Conservation (phyloP, 1,284 basidiomycete species). For the Vanrija sp. region DNA sequence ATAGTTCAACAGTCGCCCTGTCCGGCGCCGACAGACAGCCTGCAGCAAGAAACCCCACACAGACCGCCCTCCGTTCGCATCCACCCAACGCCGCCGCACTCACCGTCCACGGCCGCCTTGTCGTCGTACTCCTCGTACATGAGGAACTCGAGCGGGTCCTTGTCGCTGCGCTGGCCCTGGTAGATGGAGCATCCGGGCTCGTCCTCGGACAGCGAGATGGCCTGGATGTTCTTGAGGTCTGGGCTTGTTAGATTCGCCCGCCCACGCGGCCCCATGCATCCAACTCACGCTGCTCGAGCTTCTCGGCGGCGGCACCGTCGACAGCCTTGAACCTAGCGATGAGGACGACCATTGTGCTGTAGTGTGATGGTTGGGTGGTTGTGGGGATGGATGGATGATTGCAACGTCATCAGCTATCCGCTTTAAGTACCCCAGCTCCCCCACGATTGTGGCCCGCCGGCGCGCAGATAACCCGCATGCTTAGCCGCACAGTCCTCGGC, state of each 20-base stretch:
- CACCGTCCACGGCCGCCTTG: slow-evolving; percentile 9
- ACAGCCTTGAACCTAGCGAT: slow-evolving; percentile 4
- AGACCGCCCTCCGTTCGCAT: background rate
- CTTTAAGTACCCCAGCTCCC: too few relatives aligned
- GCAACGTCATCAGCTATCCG: too few relatives aligned
- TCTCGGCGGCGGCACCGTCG: slow-evolving; percentile 6
- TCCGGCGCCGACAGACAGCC: background rate
- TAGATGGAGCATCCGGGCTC: slow-evolving; percentile 11
- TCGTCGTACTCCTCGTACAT: slow-evolving; percentile 16
- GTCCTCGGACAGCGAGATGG: slow-evolving; percentile 2
- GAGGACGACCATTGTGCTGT: slow-evolving; percentile 9
- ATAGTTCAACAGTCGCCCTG: too few relatives aligned
- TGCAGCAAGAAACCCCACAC: too few relatives aligned
- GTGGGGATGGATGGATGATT: too few relatives aligned
- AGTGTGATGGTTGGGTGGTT: background rate
- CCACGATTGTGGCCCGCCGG: too few relatives aligned
- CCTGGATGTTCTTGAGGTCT: slow-evolving; percentile 13
- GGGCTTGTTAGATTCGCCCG: too few relatives aligned
- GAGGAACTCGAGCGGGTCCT: slow-evolving; percentile 12
- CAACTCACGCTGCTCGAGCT: slow-evolving; percentile 10
- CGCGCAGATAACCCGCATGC: too few relatives aligned
- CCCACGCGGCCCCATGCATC: too few relatives aligned
- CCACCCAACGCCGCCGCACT: background rate
- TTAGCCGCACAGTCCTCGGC: too few relatives aligned
- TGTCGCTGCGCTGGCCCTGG: slow-evolving; percentile 4